These are phyloP conservation scores for Penicillium taxi DNA, from an alignment of 495 filamentous ascomycete genomes.

Conservation along the genomic window DNA sequence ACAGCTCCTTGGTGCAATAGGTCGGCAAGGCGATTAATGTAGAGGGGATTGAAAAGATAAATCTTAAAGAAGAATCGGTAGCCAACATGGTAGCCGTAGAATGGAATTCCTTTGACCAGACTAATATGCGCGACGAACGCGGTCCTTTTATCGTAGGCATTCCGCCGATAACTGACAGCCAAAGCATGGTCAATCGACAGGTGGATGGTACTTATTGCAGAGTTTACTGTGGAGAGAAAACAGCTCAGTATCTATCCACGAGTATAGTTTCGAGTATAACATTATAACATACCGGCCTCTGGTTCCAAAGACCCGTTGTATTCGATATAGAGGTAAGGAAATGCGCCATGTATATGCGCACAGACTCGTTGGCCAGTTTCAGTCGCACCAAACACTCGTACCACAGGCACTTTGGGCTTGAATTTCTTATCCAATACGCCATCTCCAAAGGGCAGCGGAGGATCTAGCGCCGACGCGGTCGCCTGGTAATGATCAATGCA, in stretches of 20 bases:
- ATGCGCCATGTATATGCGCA: conserved; percentile 90
- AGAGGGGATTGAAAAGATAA: conserved; percentile 76
- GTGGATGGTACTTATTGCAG: conserved; percentile 65
- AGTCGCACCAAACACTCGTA: conserved; percentile 87
- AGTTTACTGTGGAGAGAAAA: conserved; percentile 43
- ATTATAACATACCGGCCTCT: conserved; percentile 50
- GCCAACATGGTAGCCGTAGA: conserved; percentile 91
- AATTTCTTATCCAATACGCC: conserved; percentile 43
- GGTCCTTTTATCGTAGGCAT: conserved; percentile 56
- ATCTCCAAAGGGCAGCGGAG: conserved; percentile 55
- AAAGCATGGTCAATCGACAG: conserved; percentile 79
- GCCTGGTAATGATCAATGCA: conserved; percentile 91
- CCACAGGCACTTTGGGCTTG: conserved; percentile 70
- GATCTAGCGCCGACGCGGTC: conserved; percentile 71
- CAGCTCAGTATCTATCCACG: neutral
- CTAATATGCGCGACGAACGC: conserved; percentile 83
- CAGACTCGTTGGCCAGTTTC: conserved; percentile 96
- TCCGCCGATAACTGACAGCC: conserved; percentile 70
- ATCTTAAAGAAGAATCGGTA: conserved; percentile 90
- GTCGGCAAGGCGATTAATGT: conserved; percentile 76
- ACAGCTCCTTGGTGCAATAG: conserved; percentile 79
- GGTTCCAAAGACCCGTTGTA: conserved; percentile 64
- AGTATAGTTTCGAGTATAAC: too few relatives aligned
- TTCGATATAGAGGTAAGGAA: conserved; percentile 89
- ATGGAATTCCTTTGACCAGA: conserved; percentile 86